phyloP scores from a whole-genome alignment of 768 basidiomycete genomes.

The Ramaria rubella region DNA sequence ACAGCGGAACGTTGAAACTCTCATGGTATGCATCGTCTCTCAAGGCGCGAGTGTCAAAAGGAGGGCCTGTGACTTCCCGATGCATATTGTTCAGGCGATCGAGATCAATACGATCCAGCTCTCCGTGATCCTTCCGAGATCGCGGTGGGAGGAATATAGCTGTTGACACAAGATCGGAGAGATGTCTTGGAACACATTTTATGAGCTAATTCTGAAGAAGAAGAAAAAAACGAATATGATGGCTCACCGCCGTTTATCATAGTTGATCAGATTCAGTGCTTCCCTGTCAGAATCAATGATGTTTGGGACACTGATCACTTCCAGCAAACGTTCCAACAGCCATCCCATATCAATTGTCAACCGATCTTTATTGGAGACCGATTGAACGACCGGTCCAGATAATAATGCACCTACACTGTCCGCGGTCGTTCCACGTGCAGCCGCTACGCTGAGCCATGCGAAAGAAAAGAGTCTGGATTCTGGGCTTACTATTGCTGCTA shows the following conservation, averaged over 20 bases:
- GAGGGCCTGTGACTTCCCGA: conserved; percentile 51
- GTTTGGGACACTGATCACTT: conserved; percentile 71
- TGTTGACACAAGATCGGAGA: conserved; percentile 58
- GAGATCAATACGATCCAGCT: conserved; percentile 58
- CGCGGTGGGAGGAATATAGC: conserved; percentile 40
- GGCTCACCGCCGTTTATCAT: conserved; percentile 73
- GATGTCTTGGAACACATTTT: conserved; percentile 39
- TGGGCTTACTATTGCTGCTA: conserved; percentile 68
- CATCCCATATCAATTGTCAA: conserved; percentile 75
- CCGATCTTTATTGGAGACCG: conserved; percentile 39
- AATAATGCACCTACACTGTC: conserved; percentile 58
- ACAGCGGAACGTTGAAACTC: conserved; percentile 37
- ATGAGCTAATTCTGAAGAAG: not conserved
- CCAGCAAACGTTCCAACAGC: conserved; percentile 75
- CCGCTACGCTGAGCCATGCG: conserved; percentile 72
- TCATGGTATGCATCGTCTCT: conserved; percentile 72
- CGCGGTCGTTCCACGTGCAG: conserved; percentile 50
- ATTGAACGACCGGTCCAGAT: conserved; percentile 41
- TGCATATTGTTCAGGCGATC: conserved; percentile 74
- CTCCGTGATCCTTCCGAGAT: conserved; percentile 43
- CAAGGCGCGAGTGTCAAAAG: conserved; percentile 67
- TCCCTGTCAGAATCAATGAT: conserved; percentile 48
- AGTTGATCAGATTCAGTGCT: conserved; percentile 59
- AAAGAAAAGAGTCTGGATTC: conserved; percentile 73
- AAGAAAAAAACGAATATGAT: not conserved